Percentiles rank a stretch among this genome's conserved stretches.
Evolutionary conservation across 495 filamentous ascomycete genomes (phyloP).

Genomic region (Elasticomyces elasticus): DNA sequence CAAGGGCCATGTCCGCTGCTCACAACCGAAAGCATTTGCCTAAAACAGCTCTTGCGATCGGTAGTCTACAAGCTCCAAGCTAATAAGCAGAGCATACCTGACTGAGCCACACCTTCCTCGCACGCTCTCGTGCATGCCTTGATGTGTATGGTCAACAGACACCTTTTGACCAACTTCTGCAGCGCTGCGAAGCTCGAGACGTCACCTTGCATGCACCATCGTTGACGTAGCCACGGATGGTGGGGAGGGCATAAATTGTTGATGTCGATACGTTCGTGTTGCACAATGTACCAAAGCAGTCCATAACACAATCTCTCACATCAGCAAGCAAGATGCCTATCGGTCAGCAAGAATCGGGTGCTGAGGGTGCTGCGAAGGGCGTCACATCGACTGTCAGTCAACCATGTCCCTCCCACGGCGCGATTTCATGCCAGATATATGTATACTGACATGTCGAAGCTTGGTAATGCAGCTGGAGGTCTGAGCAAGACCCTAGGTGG

Average conservation of each 20-base stretch:
- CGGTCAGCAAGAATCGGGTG: conserved; percentile 13
- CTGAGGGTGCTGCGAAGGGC: conserved; percentile 16
- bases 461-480: conserved; percentile 18
- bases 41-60: conserved; percentile 1
- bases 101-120: not conserved
- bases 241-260: not conserved
- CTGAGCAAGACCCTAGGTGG: conserved; percentile 12
- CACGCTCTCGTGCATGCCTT: not conserved
- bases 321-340: conserved; percentile 7
- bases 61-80: not conserved
- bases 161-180: not conserved
- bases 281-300: not conserved
- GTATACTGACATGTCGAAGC: not conserved
- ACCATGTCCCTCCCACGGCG: not conserved
- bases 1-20: too few species aligned
- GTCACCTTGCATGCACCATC: not conserved
- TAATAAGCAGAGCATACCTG: not conserved
- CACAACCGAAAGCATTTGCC: conserved; percentile 2
- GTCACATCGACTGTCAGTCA: conserved; percentile 20
- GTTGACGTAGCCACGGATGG: conserved; percentile 1
- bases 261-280: not conserved
- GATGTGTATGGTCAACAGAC: not conserved
- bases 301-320: not conserved
- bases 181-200: not conserved
- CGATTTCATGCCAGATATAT: not conserved